These are phyloP conservation scores for Petunia secreta DNA, from an alignment of 257 asterid species.

Conservation along the genomic window DNA sequence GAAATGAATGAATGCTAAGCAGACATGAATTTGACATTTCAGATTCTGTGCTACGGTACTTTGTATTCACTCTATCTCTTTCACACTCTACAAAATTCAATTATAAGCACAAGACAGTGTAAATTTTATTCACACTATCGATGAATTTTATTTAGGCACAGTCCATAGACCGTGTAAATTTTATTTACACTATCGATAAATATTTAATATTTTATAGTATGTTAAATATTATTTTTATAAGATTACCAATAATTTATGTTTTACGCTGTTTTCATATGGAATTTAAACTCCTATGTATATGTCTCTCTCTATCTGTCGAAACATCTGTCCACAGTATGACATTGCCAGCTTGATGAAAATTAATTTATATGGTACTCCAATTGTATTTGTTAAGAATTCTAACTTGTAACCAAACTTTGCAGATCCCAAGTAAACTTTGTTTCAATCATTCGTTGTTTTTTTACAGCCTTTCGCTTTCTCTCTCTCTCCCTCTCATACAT, in stretches of 20 bases:
- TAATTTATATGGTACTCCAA: neutral
- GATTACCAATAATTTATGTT: too few species aligned
- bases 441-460: slow-evolving; percentile 8
- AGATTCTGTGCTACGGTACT: slow-evolving; percentile 22
- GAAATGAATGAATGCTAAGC: slow-evolving; percentile 28
- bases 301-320: too few species aligned
- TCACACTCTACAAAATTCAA: neutral
- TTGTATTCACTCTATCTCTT: neutral
- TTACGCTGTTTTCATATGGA: too few species aligned
- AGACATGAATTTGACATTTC: slow-evolving; percentile 34
- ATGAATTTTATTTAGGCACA: too few species aligned
- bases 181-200: too few species aligned
- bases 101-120: too few species aligned
- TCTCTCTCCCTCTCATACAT: neutral
- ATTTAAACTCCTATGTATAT: too few species aligned
- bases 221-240: too few species aligned
- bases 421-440: slow-evolving; percentile 7
- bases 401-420: slow-evolving; percentile 12
- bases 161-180: too few species aligned
- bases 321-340: neutral
- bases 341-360: neutral
- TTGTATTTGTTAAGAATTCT: neutral
- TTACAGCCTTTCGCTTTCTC: neutral
- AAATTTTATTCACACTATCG: too few species aligned
- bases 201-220: too few species aligned